These are phyloP conservation scores for Lagerstroemia speciosa DNA, from an alignment of 345 rosid genomes.

Conservation along the genomic window DNA sequence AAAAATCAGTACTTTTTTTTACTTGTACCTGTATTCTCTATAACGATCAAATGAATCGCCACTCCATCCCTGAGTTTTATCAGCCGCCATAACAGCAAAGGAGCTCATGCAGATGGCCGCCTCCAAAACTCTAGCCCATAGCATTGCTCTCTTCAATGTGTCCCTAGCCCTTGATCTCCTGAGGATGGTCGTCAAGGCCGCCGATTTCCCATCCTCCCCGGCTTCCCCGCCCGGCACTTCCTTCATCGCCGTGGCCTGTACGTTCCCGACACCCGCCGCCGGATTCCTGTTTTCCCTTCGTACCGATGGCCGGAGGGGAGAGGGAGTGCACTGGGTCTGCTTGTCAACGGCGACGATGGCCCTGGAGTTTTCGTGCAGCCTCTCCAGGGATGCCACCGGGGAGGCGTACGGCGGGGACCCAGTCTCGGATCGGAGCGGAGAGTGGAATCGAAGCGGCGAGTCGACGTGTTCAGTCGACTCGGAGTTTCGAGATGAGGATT, in stretches of 20 bases:
- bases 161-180: conserved; percentile 35
- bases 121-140: conserved; percentile 64
- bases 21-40: conserved; percentile 66
- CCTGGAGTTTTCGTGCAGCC: conserved; percentile 31
- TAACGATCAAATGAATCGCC: conserved; percentile 97
- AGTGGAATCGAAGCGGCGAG: conserved; percentile 57
- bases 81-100: conserved; percentile 92
- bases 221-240: conserved; percentile 16
- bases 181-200: conserved; percentile 12
- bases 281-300: not conserved
- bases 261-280: not conserved
- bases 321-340: conserved; percentile 9
- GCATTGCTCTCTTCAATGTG: conserved; percentile 27
- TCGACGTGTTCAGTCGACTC: conserved; percentile 30
- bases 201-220: conserved; percentile 13
- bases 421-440: conserved; percentile 62
- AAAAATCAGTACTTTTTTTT: not conserved
- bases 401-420: conserved; percentile 49
- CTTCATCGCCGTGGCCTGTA: conserved; percentile 25
- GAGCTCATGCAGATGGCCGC: conserved; percentile 73
- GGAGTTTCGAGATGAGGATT: conserved; percentile 57
- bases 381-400: conserved; percentile 31
- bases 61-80: conserved; percentile 93
- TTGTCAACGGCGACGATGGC: conserved; percentile 44
- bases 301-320: conserved; percentile 3